Evolutionary conservation across 495 filamentous ascomycete genomes (phyloP).

Genomic region (Talaromyces wortmannii): DNA sequence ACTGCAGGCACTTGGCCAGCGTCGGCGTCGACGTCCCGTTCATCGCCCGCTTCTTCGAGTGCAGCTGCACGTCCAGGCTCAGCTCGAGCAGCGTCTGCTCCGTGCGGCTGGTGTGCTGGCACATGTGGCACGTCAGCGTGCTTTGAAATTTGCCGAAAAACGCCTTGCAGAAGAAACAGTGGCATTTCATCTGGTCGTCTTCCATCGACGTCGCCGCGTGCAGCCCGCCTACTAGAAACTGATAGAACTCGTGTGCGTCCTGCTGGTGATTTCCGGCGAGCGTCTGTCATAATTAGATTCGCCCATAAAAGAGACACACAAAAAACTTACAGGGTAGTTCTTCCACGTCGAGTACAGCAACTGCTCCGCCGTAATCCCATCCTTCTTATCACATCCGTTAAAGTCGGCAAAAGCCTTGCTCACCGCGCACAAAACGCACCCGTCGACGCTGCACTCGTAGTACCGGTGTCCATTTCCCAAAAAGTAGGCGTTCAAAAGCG

Average conservation of each 20-base stretch:
- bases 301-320: not conserved
- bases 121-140: slow-evolving; percentile 80
- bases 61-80: slow-evolving; percentile 65
- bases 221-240: slow-evolving; percentile 82
- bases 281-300: slow-evolving; percentile 48
- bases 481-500: slow-evolving; percentile 77
- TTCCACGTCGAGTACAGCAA: slow-evolving; percentile 78
- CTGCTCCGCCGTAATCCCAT: slow-evolving; percentile 75
- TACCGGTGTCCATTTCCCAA: slow-evolving; percentile 75
- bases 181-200: slow-evolving; percentile 57
- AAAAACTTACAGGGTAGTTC: slow-evolving; percentile 42
- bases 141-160: slow-evolving; percentile 85
- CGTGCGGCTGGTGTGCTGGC: slow-evolving; percentile 67
- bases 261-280: slow-evolving; percentile 88
- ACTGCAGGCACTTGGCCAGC: slow-evolving; percentile 70
- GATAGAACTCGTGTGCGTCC: slow-evolving; percentile 92
- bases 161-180: slow-evolving; percentile 81
- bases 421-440: slow-evolving; percentile 82
- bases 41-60: slow-evolving; percentile 45
- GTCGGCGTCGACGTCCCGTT: slow-evolving; percentile 44
- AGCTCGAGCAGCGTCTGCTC: slow-evolving; percentile 83
- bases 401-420: slow-evolving; percentile 90
- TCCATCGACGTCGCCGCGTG: slow-evolving; percentile 45
- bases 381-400: slow-evolving; percentile 70
- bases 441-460: slow-evolving; percentile 54